These are phyloP conservation scores for Solanum peruvianum DNA, from an alignment of 257 asterid genomes.

Conservation along the genomic window DNA sequence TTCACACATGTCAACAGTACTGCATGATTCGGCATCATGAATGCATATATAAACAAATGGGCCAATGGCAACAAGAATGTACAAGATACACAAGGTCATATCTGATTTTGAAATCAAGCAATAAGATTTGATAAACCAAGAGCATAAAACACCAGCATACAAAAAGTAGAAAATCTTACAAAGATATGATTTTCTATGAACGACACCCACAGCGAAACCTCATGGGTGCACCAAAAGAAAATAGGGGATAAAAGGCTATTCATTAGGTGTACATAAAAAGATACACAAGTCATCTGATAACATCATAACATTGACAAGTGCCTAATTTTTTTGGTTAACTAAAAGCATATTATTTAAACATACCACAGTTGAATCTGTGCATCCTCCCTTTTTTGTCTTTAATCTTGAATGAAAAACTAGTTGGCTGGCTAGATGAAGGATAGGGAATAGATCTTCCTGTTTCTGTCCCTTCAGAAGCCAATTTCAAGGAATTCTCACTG, in stretches of 20 bases:
- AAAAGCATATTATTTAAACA: not conserved
- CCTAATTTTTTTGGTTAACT: not conserved
- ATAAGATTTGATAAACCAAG: not conserved
- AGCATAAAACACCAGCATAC: not conserved
- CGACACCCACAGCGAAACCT: not conserved
- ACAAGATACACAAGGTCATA: not conserved
- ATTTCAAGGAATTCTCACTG: conserved; percentile 72
- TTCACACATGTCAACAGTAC: not conserved
- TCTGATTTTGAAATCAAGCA: not conserved
- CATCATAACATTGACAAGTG: not conserved
- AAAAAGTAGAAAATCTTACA: not conserved
- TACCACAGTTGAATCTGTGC: conserved; percentile 89
- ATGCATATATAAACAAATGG: not conserved
- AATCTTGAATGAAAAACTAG: conserved; percentile 67
- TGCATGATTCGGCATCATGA: not conserved
- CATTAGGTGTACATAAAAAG: not conserved
- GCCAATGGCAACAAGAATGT: not conserved
- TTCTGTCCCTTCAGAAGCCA: conserved; percentile 79
- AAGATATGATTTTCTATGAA: not conserved
- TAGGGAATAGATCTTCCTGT: conserved; percentile 44
- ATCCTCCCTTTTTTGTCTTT: conserved; percentile 78
- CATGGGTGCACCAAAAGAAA: not conserved
- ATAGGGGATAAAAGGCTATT: not conserved
- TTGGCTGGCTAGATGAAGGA: conserved; percentile 39
- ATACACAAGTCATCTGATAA: not conserved